Base-by-base conservation (phyloP, 2,329 filamentous ascomycete genomes). In the Phialophora chinensis region DNA sequence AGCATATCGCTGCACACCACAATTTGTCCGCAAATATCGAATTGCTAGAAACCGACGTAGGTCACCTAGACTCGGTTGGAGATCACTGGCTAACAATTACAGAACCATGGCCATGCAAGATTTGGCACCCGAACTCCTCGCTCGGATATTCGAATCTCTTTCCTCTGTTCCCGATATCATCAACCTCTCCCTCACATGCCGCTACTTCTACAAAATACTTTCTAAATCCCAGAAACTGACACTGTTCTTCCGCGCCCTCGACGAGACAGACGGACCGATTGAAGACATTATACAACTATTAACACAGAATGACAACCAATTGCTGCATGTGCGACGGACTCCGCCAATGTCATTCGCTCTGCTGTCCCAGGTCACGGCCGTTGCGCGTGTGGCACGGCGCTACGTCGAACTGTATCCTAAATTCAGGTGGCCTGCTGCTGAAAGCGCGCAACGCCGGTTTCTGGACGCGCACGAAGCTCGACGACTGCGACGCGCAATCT, bases 371-470 rank as follows among this genome's bases (percentile, higher is more conserved):
- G 79, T 87, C 52, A 76, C 87, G 27, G 77, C 80, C 52, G 78
- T 84, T 20, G 87, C 87, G 50, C 79, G 80, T 14, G 78, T 87
- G 1, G 87, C 86, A 4, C 80, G 82, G 72, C 82, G 83, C 71
- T 88, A 86, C 83, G 84, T 84, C 72, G 79, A 81, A n/a, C 81
- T 88, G n/a, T 89, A 88, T 72, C 85, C 86, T 0, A 80, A 85
- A 73, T 87, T 87, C 76, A 87, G 87, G 74, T 89, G 87, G 87
- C 87, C 86, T 71, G 73, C 78, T 63, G 82, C 87, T 70, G 61
- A 70, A n/a, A 87, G 80, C 68, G 82, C 84, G 63, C 78, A 83
- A 63, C 83, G 87, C 10, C 84, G 87, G 10, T 79, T 85, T 2
- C 76, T 89, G 56, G 82, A 79, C 0, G 66, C 69, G 42, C 67